Evolutionary conservation across 2,329 filamentous ascomycete species (phyloP), one percentile per base, ranked within the genome.

Genomic region (Gliomastix tumulicola): DNA sequence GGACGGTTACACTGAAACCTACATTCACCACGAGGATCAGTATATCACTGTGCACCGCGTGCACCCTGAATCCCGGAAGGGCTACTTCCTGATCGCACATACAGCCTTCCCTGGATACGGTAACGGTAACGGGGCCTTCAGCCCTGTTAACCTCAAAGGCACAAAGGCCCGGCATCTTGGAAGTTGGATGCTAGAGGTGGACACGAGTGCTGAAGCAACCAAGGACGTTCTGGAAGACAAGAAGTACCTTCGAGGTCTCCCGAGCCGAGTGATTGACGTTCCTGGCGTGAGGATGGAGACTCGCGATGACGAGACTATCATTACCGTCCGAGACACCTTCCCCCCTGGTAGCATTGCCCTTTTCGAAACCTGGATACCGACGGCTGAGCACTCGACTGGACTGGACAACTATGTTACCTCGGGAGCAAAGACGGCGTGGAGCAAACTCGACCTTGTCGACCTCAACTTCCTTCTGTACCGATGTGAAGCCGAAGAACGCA

Each of bases 21-120:
- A 96, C 53, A 88, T 98, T 36, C 90, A 98, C 54, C 92, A 98
- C 55, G 89, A 97, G 45, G 84, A 87, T 38, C 85, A 98, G 57
- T 96, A 95, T 55, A 84, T 98, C 51, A 98, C 92, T 1, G 88
- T 98, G 7, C 92, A 98, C 57, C 76, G 94, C 43, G 88, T 97
- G 4, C 89, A 98, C 53, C 92, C 90, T 1, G 81, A 86, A 54
- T 94, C 87, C 2, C 77, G 92, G 40, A 94, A 92, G 56, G 92
- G 92, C 1, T 90, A 95, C 59, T 96, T 97, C 60, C 67, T 97
- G 32, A 89, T 98, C 48, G 90, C 94, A 0, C 92, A 97, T 51
- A 97, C 92, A 5, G 92, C 94, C 1, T 98, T 90, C 62, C 88
- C 89, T 2, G 89, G 88, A 2, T 90, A 89, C 50, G 85, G 88